Evolutionary conservation across 1,284 basidiomycete species (phyloP).

Genomic region (Malassezia dermatis): DNA sequence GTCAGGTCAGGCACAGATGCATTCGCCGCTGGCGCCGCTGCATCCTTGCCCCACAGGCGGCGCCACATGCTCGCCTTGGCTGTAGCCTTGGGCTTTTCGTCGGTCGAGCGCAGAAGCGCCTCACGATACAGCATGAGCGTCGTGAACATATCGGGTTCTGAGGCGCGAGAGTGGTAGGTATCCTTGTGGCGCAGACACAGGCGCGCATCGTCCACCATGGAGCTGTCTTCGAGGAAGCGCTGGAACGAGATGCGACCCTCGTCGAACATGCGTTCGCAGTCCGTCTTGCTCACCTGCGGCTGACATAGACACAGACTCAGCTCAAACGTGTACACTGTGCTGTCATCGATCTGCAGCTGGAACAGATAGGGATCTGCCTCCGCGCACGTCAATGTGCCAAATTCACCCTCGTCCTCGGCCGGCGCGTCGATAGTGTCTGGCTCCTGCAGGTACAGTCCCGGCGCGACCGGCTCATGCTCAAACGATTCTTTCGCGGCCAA

Average conservation of each 20-base stretch:
- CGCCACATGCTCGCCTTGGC: constrained; percentile 28
- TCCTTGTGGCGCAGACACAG: constrained; percentile 52
- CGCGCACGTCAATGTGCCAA: constrained; percentile 48
- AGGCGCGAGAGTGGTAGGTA: constrained; percentile 53
- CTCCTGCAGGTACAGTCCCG: background rate
- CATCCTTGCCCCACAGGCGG: constrained; percentile 32
- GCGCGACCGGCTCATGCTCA: background rate
- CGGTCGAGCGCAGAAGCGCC: constrained; percentile 43
- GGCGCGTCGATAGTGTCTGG: background rate
- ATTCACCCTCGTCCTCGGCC: background rate
- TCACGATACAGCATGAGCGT: constrained; percentile 48
- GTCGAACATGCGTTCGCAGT: constrained; percentile 46
- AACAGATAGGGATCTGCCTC: constrained; percentile 51
- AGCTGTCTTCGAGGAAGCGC: constrained; percentile 51
- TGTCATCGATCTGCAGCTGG: constrained; percentile 49
- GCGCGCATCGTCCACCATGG: constrained; percentile 51
- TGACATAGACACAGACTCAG: constrained; percentile 36
- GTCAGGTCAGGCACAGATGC: background rate
- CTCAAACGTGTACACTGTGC: constrained; percentile 51
- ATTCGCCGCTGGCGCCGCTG: background rate
- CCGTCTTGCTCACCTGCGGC: constrained; percentile 9
- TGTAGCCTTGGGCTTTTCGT: constrained; percentile 24
- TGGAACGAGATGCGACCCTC: constrained; percentile 52
- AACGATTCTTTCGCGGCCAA: background rate
- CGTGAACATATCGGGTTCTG: constrained; percentile 51